Evolutionary conservation across 1,139 yeast species (phyloP).

Genomic region (Hyphopichia wangnamkhiaoensis): DNA sequence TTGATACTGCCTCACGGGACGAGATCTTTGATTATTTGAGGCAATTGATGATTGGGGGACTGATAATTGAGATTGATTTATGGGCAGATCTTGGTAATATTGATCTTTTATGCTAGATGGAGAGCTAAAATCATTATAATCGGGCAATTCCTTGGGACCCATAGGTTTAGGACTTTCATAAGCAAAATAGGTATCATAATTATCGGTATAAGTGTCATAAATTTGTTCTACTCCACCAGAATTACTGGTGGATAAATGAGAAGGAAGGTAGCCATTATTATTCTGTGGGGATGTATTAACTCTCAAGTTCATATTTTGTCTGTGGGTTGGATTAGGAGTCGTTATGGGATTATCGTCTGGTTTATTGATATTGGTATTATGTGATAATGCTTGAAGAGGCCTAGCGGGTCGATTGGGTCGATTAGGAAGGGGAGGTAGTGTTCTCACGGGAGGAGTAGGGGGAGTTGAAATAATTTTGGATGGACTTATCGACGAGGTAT

Average conservation of each 20-base stretch:
- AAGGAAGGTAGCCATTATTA: not conserved
- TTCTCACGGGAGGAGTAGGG: not conserved
- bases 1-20: constrained; percentile 3
- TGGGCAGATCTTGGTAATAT: not conserved
- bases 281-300: constrained; percentile 2
- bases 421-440: not conserved
- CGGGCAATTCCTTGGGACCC: constrained; percentile 46
- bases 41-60: not conserved
- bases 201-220: not conserved
- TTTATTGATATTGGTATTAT: too few relatives aligned
- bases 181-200: constrained; percentile 10
- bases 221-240: not conserved
- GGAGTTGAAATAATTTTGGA: not conserved
- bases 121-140: constrained; percentile 20
- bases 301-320: not conserved
- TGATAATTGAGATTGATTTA: not conserved
- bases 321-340: not conserved
- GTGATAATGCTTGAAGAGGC: not conserved
- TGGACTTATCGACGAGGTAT: too few relatives aligned
- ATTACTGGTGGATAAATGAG: not conserved
- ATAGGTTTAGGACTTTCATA: constrained; percentile 40
- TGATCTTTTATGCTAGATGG: not conserved
- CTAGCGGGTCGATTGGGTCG: not conserved
- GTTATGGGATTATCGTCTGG: not conserved
- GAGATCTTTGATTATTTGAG: not conserved